phyloP scores from a whole-genome alignment of 2,329 filamentous ascomycete species.

The Neoscytalidium dimidiatum region DNA sequence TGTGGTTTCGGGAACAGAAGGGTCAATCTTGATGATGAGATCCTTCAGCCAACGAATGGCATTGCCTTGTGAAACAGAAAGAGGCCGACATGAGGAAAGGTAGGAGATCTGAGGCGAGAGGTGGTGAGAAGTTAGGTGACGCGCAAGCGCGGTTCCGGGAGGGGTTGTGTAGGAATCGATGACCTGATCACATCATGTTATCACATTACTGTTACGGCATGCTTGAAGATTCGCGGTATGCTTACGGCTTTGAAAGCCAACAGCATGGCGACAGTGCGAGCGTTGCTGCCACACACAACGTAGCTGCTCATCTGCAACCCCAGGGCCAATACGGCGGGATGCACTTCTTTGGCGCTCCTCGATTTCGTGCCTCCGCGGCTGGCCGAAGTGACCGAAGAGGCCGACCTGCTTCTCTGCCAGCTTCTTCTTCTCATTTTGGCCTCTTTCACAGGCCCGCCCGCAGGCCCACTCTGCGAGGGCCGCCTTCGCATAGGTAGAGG shows the following conservation, averaged over 20 bases:
- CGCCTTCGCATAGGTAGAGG: conserved; percentile 33
- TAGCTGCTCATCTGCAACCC: conserved; percentile 92
- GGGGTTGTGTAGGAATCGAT: conserved; percentile 93
- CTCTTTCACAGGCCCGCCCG: conserved; percentile 29
- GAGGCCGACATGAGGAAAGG: conserved; percentile 87
- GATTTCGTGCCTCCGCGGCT: conserved; percentile 66
- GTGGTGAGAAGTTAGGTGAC: conserved; percentile 88
- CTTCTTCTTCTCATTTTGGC: conserved; percentile 37
- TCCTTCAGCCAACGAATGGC: conserved; percentile 94
- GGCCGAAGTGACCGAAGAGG: conserved; percentile 82
- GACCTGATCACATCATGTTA: conserved; percentile 57
- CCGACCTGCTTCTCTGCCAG: conserved; percentile 60
- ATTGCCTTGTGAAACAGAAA: conserved; percentile 96
- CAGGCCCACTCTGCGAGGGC: conserved; percentile 33
- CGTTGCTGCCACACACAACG: conserved; percentile 84
- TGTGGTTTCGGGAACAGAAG: conserved; percentile 76
- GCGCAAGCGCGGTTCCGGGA: conserved; percentile 76
- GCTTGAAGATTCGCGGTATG: not conserved
- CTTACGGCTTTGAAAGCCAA: conserved; percentile 83
- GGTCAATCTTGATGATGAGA: conserved; percentile 86
- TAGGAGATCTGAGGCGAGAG: conserved; percentile 96
- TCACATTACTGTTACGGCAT: not conserved
- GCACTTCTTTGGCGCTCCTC: conserved; percentile 70
- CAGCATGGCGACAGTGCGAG: conserved; percentile 82
- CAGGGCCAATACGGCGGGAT: conserved; percentile 80